Percentiles rank a stretch among this genome's conserved stretches.
phyloP scores from a whole-genome alignment of 257 asterid genomes.

The Euphrasia confusa region DNA sequence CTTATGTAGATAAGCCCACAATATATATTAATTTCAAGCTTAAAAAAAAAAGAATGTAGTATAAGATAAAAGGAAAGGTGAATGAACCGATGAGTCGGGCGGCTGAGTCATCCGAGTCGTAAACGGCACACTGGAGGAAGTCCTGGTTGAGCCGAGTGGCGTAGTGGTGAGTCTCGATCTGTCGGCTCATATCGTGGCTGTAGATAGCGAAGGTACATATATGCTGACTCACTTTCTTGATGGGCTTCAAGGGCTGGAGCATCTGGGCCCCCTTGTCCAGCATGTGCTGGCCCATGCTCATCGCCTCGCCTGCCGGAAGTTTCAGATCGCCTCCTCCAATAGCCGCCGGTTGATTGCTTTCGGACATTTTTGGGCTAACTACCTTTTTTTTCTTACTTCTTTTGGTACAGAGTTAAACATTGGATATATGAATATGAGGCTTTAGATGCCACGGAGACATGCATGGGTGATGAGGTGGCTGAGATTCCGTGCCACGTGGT shows the following conservation, averaged over 20 bases:
- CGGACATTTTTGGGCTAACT: conserved; percentile 25
- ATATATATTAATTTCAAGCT: no score
- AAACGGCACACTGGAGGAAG: conserved; percentile 87
- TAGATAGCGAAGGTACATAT: conserved; percentile 78
- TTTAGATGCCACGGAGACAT: conserved; percentile 25
- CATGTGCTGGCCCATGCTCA: conserved; percentile 42
- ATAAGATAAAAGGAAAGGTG: no score
- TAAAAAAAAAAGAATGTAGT: no score
- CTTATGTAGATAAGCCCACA: no score
- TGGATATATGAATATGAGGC: conserved; percentile 1
- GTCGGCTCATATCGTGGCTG: conserved; percentile 76
- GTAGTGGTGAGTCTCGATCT: conserved; percentile 81
- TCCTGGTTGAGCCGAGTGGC: conserved; percentile 58
- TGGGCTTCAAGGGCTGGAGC: conserved; percentile 63
- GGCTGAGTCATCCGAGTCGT: conserved; percentile 59
- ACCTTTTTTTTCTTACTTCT: background rate
- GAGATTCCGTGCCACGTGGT: conserved; percentile 24
- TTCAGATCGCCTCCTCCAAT: conserved; percentile 19
- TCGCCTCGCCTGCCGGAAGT: conserved; percentile 64
- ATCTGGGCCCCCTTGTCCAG: conserved; percentile 67
- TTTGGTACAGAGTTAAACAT: background rate
- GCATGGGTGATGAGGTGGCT: conserved; percentile 25
- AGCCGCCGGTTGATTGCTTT: conserved; percentile 26
- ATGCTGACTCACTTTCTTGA: conserved; percentile 68
- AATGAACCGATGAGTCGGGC: conserved; percentile 70